A percentile compares a stretch with the other conserved stretches of the same genome.
Conservation (phyloP, 495 filamentous ascomycete species). For the Platismatia glauca region DNA sequence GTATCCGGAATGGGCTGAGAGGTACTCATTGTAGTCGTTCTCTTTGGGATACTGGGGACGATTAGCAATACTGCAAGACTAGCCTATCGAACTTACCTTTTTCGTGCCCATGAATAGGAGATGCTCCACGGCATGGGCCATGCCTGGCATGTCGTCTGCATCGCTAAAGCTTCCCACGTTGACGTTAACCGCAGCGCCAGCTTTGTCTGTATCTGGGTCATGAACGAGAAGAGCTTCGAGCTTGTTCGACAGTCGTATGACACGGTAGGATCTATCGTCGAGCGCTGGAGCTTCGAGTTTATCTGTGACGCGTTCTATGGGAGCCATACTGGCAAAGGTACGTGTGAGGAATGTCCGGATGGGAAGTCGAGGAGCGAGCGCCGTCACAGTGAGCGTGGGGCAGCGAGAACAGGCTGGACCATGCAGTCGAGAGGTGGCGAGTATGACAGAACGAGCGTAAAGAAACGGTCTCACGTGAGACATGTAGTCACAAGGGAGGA, state of each 20-base stretch:
- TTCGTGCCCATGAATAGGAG: slow-evolving; percentile 97
- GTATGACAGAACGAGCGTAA: slow-evolving; percentile 19
- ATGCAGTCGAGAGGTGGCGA: slow-evolving; percentile 13
- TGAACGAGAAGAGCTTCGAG: slow-evolving; percentile 94
- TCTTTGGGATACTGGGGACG: slow-evolving; percentile 69
- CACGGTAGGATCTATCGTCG: slow-evolving; percentile 81
- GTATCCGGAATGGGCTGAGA: slow-evolving; percentile 76
- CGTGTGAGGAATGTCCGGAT: slow-evolving; percentile 4
- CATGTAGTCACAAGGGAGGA: not conserved
- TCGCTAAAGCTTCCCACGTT: slow-evolving; percentile 96
- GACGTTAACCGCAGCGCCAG: slow-evolving; percentile 88
- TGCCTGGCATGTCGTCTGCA: slow-evolving; percentile 80
- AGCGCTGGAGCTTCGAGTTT: slow-evolving; percentile 75
- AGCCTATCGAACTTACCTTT: slow-evolving; percentile 49
- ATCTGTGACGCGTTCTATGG: slow-evolving; percentile 66
- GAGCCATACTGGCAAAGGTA: slow-evolving; percentile 35
- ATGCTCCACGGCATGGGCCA: slow-evolving; percentile 87
- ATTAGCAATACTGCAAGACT: not conserved
- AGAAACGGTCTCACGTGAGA: slow-evolving; percentile 8
- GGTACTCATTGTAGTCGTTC: slow-evolving; percentile 91
- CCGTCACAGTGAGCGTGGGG: not conserved
- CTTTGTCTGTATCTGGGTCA: slow-evolving; percentile 93
- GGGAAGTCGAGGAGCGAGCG: not conserved
- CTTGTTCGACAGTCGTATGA: slow-evolving; percentile 75
- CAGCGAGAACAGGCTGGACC: not conserved